Conservation (phyloP, 208 protist species). For the Crithidia mellificae region DNA sequence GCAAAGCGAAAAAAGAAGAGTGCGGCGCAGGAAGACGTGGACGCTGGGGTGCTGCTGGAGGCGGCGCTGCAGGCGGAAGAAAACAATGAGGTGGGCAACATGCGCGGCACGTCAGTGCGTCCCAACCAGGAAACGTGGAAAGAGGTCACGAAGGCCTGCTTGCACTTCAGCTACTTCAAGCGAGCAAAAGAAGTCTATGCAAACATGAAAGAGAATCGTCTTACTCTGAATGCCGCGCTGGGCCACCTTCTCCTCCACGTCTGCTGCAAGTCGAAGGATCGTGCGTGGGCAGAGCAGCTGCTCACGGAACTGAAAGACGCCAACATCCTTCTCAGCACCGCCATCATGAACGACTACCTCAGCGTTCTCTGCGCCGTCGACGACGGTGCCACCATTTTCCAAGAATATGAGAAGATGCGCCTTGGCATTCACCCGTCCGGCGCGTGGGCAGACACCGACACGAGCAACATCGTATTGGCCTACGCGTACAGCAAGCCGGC, state of each 20-base stretch:
- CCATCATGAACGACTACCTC: constrained; percentile 79
- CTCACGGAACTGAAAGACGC: constrained; percentile 46
- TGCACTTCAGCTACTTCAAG: constrained; percentile 39
- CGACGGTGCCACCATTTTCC: constrained; percentile 36
- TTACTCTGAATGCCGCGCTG: constrained; percentile 45
- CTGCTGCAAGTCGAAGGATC: constrained; percentile 47
- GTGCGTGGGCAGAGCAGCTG: constrained; percentile 51
- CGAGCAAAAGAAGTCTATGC: constrained; percentile 51
- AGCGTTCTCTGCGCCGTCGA: constrained; percentile 61
- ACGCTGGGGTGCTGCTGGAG: constrained; percentile 40
- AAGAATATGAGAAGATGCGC: constrained; percentile 65
- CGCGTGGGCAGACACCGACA: constrained; percentile 63
- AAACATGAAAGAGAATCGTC: constrained; percentile 36
- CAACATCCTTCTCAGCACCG: constrained; percentile 51
- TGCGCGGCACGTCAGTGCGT: constrained; percentile 51
- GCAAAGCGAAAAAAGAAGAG: not conserved
- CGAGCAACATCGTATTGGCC: constrained; percentile 69
- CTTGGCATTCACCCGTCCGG: constrained; percentile 67
- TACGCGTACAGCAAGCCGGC: constrained; percentile 39
- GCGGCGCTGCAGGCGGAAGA: constrained; percentile 57
- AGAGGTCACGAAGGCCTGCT: constrained; percentile 59
- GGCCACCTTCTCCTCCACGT: constrained; percentile 60
- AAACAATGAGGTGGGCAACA: constrained; percentile 45
- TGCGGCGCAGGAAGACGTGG: not conserved
- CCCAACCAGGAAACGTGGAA: constrained; percentile 79